Base-by-base conservation (phyloP, 2,329 filamentous ascomycete genomes). In the Cytospora chrysosperma region DNA sequence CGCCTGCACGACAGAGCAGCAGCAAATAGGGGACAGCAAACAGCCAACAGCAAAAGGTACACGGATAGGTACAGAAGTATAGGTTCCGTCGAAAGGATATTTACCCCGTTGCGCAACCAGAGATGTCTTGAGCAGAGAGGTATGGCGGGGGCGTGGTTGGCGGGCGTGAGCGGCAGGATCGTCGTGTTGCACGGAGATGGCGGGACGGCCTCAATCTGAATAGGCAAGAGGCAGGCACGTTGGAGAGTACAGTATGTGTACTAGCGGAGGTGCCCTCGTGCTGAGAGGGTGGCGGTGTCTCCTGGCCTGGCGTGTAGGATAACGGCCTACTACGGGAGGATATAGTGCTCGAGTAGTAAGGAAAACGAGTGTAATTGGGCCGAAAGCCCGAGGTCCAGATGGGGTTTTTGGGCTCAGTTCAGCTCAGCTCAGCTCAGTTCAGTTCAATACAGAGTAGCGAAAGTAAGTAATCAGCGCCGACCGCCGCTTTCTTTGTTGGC, bases 321-420 rank as follows among this genome's bases (percentile, higher is more conserved):
- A 19, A n/a, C n/a, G n/a, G 19, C 37, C 37, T 40, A 40, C 37
- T 34, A 9, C 30, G 15, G 12, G 12, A 12, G 12, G 12, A 34
- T 4, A 30, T 43, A 12, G 15, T 43, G 40, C n/a, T 24, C n/a
- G 19, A 47, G 15, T 57, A 27, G 28, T 30, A 28, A 49, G 19
- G 37, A 56, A 73, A 82, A 81, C 81, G 82, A 85, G 74, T 72
- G 82, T 74, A 84, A 85, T 77, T 72, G 81, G 82, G 73, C 84
- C 79, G 66, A 71, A 84, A 77, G 80, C 80, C 81, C 81, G 56
- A 40, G 7, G 37, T 4, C 26, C 5, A 34, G 12, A 8, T 30
- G 30, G 37, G 49, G 47, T 13, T 13, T 13, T 17, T n/a, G n/a
- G n/a, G n/a, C n/a, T n/a, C n/a, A n/a, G n/a, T n/a, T n/a, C n/a